These are phyloP conservation scores for Cyberlindnera japonica DNA, from an alignment of 805 yeast species.

Conservation along the genomic window DNA sequence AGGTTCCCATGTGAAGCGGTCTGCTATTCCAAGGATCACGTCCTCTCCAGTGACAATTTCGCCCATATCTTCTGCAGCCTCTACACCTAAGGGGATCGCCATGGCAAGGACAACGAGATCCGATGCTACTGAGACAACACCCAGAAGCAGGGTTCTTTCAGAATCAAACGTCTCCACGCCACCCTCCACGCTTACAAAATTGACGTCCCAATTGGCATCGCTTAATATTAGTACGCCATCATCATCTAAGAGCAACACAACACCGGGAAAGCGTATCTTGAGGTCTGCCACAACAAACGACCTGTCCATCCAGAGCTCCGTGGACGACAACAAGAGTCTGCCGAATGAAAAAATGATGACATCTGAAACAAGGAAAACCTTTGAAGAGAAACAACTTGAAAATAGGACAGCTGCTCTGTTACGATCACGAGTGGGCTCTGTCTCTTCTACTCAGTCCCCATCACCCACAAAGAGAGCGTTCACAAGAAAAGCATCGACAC, in stretches of 20 bases:
- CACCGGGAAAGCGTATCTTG: background rate
- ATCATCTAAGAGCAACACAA: background rate
- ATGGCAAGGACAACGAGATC: too few relatives aligned
- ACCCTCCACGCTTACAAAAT: conserved; percentile 21
- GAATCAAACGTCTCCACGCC: conserved; percentile 1
- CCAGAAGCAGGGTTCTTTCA: background rate
- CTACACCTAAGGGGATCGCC: conserved; percentile 5
- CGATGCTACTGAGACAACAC: too few relatives aligned
- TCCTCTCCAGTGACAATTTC: conserved; percentile 18
- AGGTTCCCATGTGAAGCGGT: conserved; percentile 12
- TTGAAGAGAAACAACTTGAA: conserved; percentile 1
- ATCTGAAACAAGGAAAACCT: background rate
- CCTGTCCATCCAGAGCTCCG: conserved; percentile 1
- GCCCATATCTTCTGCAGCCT: background rate
- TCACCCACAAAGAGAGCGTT: conserved; percentile 5
- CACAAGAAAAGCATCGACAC: conserved; percentile 8
- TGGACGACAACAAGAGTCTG: conserved; percentile 5
- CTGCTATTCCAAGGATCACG: conserved; percentile 23
- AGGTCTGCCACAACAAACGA: background rate
- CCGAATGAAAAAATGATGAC: background rate
- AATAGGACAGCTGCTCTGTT: conserved; percentile 10
- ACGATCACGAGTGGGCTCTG: conserved; percentile 3
- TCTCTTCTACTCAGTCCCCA: background rate
- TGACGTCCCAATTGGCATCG: conserved; percentile 14
- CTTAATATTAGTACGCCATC: conserved; percentile 14